Conservation (phyloP, 805 yeast species). For the Metahyphopichia silvanorum region DNA sequence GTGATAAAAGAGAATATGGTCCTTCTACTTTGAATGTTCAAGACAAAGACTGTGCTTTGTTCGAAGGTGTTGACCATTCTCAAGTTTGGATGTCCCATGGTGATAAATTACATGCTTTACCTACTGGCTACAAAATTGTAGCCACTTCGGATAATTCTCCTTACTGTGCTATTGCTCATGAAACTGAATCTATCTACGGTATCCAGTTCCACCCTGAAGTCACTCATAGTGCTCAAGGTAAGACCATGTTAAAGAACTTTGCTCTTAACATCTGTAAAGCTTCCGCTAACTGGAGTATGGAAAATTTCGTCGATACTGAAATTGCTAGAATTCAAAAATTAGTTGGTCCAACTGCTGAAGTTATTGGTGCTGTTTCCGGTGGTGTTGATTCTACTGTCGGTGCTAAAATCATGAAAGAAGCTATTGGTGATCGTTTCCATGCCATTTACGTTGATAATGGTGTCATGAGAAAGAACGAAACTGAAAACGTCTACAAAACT, state of each 20-base stretch:
- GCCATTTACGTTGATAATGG: slow-evolving; percentile 98
- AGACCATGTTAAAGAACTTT: slow-evolving; percentile 80
- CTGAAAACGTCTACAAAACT: slow-evolving; percentile 82
- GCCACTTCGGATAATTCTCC: slow-evolving; percentile 96
- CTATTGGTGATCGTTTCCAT: slow-evolving; percentile 98
- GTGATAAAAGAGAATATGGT: slow-evolving; percentile 97
- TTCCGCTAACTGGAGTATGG: slow-evolving; percentile 93
- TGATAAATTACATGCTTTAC: slow-evolving; percentile 88
- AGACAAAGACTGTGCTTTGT: slow-evolving; percentile 66
- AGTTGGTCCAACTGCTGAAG: slow-evolving; percentile 98
- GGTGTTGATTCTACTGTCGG: slow-evolving; percentile 99
- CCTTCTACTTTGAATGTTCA: slow-evolving; percentile 84
- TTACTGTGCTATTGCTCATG: slow-evolving; percentile 86
- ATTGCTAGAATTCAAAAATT: slow-evolving; percentile 84
- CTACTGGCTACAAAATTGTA: slow-evolving; percentile 81
- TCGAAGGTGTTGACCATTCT: slow-evolving; percentile 87
- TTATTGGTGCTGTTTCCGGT: slow-evolving; percentile 98
- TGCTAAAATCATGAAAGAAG: slow-evolving; percentile 96
- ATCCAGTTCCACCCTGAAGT: slow-evolving; percentile 99
- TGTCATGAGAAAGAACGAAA: slow-evolving; percentile 93
- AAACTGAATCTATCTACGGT: slow-evolving; percentile 74
- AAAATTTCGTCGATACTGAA: slow-evolving; percentile 95
- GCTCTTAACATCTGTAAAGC: slow-evolving; percentile 90
- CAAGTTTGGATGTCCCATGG: slow-evolving; percentile 99
- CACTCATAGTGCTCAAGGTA: slow-evolving; percentile 92